These are phyloP conservation scores for Aspergillus sp. DNA, from an alignment of 2,329 filamentous ascomycete genomes.

Conservation along the genomic window DNA sequence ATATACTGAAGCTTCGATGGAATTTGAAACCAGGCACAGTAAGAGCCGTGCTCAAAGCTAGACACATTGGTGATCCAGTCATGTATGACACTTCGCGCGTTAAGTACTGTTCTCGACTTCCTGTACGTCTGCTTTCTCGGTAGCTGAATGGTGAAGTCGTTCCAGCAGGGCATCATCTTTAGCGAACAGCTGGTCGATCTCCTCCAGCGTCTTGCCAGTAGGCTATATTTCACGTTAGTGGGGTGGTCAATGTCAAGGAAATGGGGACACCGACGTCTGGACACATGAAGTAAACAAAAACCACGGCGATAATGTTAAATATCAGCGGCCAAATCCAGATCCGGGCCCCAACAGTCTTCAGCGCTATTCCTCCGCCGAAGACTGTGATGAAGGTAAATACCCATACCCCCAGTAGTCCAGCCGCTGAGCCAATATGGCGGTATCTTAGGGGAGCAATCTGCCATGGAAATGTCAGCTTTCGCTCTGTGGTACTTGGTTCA, in stretches of 20 bases:
- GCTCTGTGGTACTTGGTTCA: not conserved
- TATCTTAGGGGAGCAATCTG: slow-evolving; percentile 14
- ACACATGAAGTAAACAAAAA: slow-evolving; percentile 6
- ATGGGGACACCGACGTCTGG: slow-evolving; percentile 1
- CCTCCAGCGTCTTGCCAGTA: slow-evolving; percentile 14
- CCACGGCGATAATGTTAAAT: not conserved
- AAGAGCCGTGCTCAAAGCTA: too few relatives aligned
- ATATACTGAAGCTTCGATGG: too few relatives aligned
- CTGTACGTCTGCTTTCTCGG: not conserved
- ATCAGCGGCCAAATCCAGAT: not conserved
- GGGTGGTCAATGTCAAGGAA: not conserved
- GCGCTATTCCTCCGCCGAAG: not conserved
- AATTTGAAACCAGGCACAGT: too few relatives aligned
- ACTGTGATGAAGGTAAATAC: not conserved
- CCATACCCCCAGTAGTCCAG: not conserved
- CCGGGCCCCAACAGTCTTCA: not conserved
- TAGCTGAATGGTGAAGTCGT: not conserved
- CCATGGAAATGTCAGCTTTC: not conserved
- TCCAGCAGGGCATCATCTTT: not conserved
- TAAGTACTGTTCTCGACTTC: not conserved
- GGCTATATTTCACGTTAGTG: not conserved
- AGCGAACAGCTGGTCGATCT: slow-evolving; percentile 14
- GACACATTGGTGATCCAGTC: too few relatives aligned
- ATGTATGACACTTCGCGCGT: not conserved
- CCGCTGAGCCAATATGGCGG: slow-evolving; percentile 5